These are phyloP conservation scores for Sideroxylon spinosum DNA, from an alignment of 179 eudicot genomes.

Conservation along the genomic window DNA sequence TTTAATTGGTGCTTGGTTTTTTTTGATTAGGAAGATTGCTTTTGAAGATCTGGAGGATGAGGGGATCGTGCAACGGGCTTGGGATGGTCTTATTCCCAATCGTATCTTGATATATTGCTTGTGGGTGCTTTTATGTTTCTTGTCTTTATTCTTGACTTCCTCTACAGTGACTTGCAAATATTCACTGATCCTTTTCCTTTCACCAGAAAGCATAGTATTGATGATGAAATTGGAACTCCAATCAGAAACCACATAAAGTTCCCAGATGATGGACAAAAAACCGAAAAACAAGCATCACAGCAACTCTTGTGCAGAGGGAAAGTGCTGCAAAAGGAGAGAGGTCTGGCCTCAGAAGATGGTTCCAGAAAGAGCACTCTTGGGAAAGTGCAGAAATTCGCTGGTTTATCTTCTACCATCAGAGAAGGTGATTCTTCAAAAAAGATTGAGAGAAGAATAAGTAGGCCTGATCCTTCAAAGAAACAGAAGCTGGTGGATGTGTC, in stretches of 20 bases:
- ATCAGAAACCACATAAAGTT: slow-evolving; percentile 39
- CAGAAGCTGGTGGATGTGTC: slow-evolving; percentile 17
- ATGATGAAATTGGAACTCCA: slow-evolving; percentile 59
- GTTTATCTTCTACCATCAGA: slow-evolving; percentile 7
- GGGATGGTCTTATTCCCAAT: slow-evolving; percentile 73
- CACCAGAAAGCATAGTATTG: slow-evolving; percentile 67
- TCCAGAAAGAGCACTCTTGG: slow-evolving; percentile 21
- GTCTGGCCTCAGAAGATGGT: slow-evolving; percentile 21
- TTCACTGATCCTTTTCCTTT: slow-evolving; percentile 8
- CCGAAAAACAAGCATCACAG: slow-evolving; percentile 20
- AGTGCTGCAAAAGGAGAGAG: slow-evolving; percentile 16
- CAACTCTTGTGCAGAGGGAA: slow-evolving; percentile 15
- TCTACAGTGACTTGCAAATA: not conserved
- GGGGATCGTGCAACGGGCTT: slow-evolving; percentile 59
- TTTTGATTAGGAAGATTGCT: slow-evolving; percentile 52
- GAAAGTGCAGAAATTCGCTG: slow-evolving; percentile 24
- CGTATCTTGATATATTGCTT: slow-evolving; percentile 85
- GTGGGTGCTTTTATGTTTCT: slow-evolving; percentile 42
- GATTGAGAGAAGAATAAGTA: slow-evolving; percentile 14
- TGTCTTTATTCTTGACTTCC: not conserved
- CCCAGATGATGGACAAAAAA: slow-evolving; percentile 27
- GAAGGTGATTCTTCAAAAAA: slow-evolving; percentile 22
- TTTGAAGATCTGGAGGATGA: slow-evolving; percentile 44
- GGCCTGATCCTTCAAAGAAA: slow-evolving; percentile 19
- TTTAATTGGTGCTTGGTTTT: slow-evolving; percentile 13